Base-by-base conservation (phyloP, 2,329 filamentous ascomycete genomes). In the Sclerotinia minor region DNA sequence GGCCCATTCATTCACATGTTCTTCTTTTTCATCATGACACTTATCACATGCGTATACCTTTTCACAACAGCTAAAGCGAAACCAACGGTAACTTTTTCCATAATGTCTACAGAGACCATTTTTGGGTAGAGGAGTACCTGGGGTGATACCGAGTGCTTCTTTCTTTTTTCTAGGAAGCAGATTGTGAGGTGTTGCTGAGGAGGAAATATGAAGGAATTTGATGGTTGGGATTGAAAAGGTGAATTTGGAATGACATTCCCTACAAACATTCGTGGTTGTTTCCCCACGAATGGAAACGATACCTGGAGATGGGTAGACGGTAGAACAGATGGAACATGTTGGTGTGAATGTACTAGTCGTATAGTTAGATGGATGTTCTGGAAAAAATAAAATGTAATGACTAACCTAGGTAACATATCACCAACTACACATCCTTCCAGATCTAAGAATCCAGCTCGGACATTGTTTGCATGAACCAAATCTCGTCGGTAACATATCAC, bases 1-100 rank as follows among this genome's bases (percentile, higher is more conserved):
- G 9, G 92, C 92, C 83, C 92, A 92, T 79, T 95, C 92, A 71
- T 91, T 89, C 9, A 85, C 80, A 79, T 96, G 92, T 63, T 90
- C 88, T 73, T 88, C 86, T 13, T 80, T 83, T 21, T 80, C 83
- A 76, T 95, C 91, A 75, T 96, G 92, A 79, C 92, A 96, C 79
- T 84, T 85, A 75, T 89, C 87, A 77, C 87, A 89, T n/a, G 85
- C 76, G 73, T 86, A 81, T 49, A 88, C 85, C 68, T 82, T 81
- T 63, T 77, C 78, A 77, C 86, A 89, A 79, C 87, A 89, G 70
- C 83, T 84, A 80, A 89, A 89, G 21, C 87, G 81, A 78, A 89
- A 89, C 87, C 87, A 89, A 9, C 87, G 81, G 75, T 83, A 87
- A 61, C 83, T 85, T 72, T 83, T 83, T 59, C 81, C 79, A 78